phyloP scores from a whole-genome alignment of 805 yeast genomes.

The Kuraishia ogatae region DNA sequence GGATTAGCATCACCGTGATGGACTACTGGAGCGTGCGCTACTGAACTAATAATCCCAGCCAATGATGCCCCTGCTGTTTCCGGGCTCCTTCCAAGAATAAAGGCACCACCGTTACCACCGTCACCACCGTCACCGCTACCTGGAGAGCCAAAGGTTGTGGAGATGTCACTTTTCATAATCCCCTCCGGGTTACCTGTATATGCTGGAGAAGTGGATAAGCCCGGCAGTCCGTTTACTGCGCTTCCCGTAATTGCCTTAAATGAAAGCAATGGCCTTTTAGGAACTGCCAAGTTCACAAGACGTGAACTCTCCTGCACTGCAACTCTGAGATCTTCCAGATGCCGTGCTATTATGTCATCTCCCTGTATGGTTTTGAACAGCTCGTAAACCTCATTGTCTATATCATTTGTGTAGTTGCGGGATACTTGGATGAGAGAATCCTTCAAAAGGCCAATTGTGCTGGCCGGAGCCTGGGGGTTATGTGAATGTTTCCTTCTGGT shows the following conservation, averaged over 20 bases:
- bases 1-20: conserved; percentile 1
- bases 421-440: conserved; percentile 14
- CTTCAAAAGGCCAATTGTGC: conserved; percentile 11
- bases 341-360: background rate
- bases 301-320: background rate
- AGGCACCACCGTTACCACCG: background rate
- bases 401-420: conserved; percentile 16
- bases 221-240: background rate
- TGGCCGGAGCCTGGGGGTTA: background rate
- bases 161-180: too few species aligned
- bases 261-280: background rate
- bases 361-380: conserved; percentile 7
- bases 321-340: background rate
- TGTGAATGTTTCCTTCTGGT: background rate
- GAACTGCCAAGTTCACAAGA: background rate
- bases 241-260: background rate
- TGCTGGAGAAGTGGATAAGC: background rate
- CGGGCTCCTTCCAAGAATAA: too few species aligned
- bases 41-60: too few species aligned
- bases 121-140: background rate
- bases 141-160: background rate
- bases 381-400: conserved; percentile 17
- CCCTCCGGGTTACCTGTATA: background rate
- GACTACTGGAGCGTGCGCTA: background rate
- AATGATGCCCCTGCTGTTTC: too few species aligned